These are phyloP conservation scores for Lepidopterella palustris DNA, from an alignment of 495 filamentous ascomycete genomes.

Conservation along the genomic window DNA sequence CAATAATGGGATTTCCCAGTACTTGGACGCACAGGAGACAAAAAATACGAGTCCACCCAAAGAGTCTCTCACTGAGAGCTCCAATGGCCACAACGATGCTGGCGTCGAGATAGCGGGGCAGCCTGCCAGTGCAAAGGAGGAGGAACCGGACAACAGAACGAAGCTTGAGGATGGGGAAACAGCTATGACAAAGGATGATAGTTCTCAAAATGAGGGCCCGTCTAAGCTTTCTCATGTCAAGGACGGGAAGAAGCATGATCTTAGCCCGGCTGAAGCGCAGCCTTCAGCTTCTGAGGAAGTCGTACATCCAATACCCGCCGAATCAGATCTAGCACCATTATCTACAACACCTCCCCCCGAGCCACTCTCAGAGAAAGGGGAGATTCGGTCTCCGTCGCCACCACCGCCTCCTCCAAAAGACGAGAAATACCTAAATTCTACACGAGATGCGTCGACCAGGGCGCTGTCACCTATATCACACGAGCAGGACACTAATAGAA, in stretches of 20 bases:
- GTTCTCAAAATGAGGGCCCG: neutral
- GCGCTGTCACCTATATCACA: slow-evolving; percentile 49
- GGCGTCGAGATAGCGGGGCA: neutral
- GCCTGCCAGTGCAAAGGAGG: slow-evolving; percentile 4
- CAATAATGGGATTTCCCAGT: neutral
- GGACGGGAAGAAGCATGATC: neutral
- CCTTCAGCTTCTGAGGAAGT: neutral
- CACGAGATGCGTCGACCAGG: slow-evolving; percentile 25
- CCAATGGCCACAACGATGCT: neutral
- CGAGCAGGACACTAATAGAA: slow-evolving; percentile 13
- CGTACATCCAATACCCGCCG: slow-evolving; percentile 2
- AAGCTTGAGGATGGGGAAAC: neutral
- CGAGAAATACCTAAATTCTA: slow-evolving; percentile 57
- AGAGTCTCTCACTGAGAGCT: neutral
- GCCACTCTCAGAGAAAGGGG: slow-evolving; percentile 15
- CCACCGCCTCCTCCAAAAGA: slow-evolving; percentile 39
- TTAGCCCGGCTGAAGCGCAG: neutral
- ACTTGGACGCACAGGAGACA: neutral
- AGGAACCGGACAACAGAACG: neutral
- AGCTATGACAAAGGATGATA: neutral
- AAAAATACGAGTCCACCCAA: neutral
- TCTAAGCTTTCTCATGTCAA: neutral
- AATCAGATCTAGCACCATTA: neutral
- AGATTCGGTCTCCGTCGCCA: slow-evolving; percentile 23
- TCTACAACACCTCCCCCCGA: slow-evolving; percentile 24